A percentile compares a stretch with the other conserved stretches of the same genome.
phyloP scores from a whole-genome alignment of 2,329 filamentous ascomycete species.

The Ophiostoma sp. region DNA sequence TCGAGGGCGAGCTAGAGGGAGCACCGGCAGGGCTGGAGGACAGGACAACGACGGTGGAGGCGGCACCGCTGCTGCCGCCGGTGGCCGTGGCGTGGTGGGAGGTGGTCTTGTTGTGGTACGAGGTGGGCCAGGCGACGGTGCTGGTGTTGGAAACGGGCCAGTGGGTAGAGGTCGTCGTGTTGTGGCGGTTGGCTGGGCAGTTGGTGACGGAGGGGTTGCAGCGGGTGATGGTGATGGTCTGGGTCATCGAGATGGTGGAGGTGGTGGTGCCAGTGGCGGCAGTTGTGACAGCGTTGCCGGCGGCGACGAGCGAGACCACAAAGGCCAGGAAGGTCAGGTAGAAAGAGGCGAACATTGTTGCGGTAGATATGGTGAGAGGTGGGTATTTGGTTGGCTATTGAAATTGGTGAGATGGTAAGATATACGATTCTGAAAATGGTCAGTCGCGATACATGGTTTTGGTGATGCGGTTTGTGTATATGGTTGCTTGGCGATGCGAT shows the following conservation, averaged over 20 bases:
- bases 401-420: neutral
- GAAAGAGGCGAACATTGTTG: constrained; percentile 28
- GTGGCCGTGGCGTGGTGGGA: constrained; percentile 28
- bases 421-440: constrained; percentile 1
- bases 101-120: constrained; percentile 33
- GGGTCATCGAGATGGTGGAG: constrained; percentile 48
- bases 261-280: constrained; percentile 43
- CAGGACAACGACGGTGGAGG: constrained; percentile 31
- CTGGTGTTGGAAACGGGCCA: constrained; percentile 31
- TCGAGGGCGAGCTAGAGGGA: constrained; percentile 19
- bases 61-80: constrained; percentile 28
- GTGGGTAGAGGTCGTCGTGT: constrained; percentile 32
- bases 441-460: constrained; percentile 9
- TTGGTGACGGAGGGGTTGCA: constrained; percentile 48
- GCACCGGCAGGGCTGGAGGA: constrained; percentile 29
- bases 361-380: neutral
- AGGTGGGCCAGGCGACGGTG: constrained; percentile 30
- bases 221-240: constrained; percentile 49
- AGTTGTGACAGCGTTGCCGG: constrained; percentile 28
- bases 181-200: constrained; percentile 44
- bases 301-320: constrained; percentile 42
- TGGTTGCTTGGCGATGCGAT: neutral
- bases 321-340: constrained; percentile 36
- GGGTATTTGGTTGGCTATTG: neutral
- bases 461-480: neutral